phyloP scores from a whole-genome alignment of 164 flowering plant genomes.

The Berberis thunbergii region DNA sequence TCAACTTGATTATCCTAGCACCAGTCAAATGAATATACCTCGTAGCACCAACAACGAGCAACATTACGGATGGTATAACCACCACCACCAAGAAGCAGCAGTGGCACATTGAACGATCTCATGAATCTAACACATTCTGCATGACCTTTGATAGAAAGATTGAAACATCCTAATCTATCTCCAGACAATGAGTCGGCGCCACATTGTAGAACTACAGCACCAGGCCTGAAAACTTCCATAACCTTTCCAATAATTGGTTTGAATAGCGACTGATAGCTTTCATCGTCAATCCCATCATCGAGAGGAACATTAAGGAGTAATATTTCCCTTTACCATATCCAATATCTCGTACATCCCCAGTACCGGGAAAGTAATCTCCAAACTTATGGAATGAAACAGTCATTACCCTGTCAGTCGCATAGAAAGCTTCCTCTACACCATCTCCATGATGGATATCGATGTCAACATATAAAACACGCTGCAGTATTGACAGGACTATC shows the following conservation, averaged over 20 bases:
- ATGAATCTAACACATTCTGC: constrained; percentile 81
- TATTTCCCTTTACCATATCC: constrained; percentile 53
- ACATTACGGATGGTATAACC: constrained; percentile 89
- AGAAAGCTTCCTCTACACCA: constrained; percentile 91
- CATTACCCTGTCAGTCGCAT: constrained; percentile 79
- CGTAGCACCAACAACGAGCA: constrained; percentile 97
- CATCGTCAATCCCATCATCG: constrained; percentile 83
- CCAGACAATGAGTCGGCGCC: constrained; percentile 91
- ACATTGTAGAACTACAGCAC: constrained; percentile 88
- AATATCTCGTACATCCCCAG: constrained; percentile 66
- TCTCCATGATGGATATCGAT: constrained; percentile 89
- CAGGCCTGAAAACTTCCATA: constrained; percentile 82
- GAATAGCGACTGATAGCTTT: constrained; percentile 56
- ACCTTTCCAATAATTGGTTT: constrained; percentile 69
- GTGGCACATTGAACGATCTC: constrained; percentile 80
- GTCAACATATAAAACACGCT: constrained; percentile 81
- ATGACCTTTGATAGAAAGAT: constrained; percentile 86
- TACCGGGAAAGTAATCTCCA: constrained; percentile 82
- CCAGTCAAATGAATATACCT: constrained; percentile 32
- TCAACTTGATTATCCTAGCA: too few species aligned
- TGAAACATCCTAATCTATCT: constrained; percentile 86
- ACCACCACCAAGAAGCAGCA: constrained; percentile 92
- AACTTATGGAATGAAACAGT: constrained; percentile 84
- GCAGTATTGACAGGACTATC: constrained; percentile 11
- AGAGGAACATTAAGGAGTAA: constrained; percentile 83